Percentiles rank a stretch among this genome's conserved stretches.
phyloP scores from a whole-genome alignment of 192 early-diverging fungal species.

The Physocladia obscura region DNA sequence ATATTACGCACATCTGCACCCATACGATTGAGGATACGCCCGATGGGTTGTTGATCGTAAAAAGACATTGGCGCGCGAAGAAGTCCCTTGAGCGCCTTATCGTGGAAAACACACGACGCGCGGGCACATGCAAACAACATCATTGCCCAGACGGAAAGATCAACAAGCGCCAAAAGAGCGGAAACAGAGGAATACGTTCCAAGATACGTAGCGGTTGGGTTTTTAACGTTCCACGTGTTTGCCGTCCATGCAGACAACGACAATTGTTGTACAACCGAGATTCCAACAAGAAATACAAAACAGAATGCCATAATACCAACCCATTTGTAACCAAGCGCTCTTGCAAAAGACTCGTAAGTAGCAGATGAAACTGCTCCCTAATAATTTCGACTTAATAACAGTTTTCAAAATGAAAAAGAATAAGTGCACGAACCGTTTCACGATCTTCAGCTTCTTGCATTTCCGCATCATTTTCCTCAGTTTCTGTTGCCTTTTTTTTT shows the following conservation, averaged over 20 bases:
- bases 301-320: not conserved
- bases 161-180: not conserved
- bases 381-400: not conserved
- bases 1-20: slow-evolving; percentile 43
- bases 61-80: slow-evolving; percentile 60
- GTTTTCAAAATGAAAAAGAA: not conserved
- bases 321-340: not conserved
- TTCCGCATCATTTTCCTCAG: not conserved
- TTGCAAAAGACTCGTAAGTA: slow-evolving; percentile 5
- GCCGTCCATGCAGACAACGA: slow-evolving; percentile 15
- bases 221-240: not conserved
- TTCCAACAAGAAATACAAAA: not conserved
- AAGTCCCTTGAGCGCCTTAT: slow-evolving; percentile 40
- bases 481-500: slow-evolving; percentile 4
- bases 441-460: slow-evolving; percentile 6
- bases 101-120: slow-evolving; percentile 55
- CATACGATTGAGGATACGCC: slow-evolving; percentile 70
- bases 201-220: not conserved
- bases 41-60: slow-evolving; percentile 64
- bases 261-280: not conserved
- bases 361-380: not conserved
- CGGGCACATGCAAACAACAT: slow-evolving; percentile 14
- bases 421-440: not conserved
- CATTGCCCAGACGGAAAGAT: not conserved
- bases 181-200: not conserved